Percentiles rank a stretch among this genome's conserved stretches.
Conservation (phyloP, 345 rosid species). For the Hibiscus syriacus region DNA sequence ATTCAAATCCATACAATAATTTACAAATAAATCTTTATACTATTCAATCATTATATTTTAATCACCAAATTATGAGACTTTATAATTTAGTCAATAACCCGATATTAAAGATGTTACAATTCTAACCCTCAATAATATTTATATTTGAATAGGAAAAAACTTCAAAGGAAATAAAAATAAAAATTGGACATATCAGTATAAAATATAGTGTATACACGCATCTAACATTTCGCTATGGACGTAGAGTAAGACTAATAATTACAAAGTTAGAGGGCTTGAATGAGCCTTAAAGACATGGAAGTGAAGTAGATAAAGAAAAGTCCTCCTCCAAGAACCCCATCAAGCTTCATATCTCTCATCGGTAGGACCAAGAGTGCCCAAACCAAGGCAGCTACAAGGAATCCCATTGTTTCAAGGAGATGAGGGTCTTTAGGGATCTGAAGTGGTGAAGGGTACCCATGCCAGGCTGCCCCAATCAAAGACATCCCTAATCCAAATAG, state of each 20-base stretch:
- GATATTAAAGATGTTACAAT: too few relatives aligned
- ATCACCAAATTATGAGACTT: too few relatives aligned
- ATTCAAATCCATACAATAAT: too few relatives aligned
- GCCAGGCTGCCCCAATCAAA: slow-evolving; percentile 49
- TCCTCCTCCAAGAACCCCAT: slow-evolving; percentile 60
- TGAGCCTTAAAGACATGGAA: slow-evolving; percentile 50
- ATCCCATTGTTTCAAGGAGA: slow-evolving; percentile 67
- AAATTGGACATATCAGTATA: background rate
- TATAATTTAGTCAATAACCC: too few relatives aligned
- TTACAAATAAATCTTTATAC: too few relatives aligned
- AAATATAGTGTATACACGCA: background rate
- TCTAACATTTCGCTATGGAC: background rate
- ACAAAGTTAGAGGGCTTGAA: slow-evolving; percentile 21
- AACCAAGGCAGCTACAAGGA: slow-evolving; percentile 54
- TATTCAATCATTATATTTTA: too few relatives aligned
- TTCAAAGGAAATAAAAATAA: too few relatives aligned
- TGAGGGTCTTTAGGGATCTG: slow-evolving; percentile 41
- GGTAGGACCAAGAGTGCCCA: slow-evolving; percentile 84
- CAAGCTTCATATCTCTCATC: slow-evolving; percentile 57
- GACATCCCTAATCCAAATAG: slow-evolving; percentile 77
- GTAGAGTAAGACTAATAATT: background rate
- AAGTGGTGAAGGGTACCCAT: slow-evolving; percentile 42
- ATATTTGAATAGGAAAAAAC: too few relatives aligned
- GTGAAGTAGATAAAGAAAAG: slow-evolving; percentile 49
- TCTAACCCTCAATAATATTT: too few relatives aligned